Percentiles rank a stretch among this genome's conserved stretches.
These are phyloP conservation scores for Phyllosticta citribraziliensis DNA, from an alignment of 2,329 filamentous ascomycete genomes.

Conservation along the genomic window DNA sequence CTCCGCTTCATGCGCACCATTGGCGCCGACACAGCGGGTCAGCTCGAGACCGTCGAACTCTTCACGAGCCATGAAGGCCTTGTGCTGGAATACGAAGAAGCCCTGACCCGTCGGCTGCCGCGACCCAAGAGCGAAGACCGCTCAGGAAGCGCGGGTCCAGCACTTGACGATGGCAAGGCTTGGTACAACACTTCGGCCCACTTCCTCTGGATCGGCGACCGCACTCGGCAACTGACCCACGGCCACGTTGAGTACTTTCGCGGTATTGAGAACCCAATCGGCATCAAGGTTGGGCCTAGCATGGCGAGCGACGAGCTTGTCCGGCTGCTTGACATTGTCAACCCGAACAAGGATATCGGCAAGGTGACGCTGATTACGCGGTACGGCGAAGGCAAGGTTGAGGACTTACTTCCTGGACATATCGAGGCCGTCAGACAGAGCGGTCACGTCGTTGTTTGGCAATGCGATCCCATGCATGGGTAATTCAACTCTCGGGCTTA, in stretches of 20 bases:
- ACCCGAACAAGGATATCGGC: constrained; percentile 70
- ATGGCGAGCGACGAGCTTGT: constrained; percentile 71
- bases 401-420: constrained; percentile 66
- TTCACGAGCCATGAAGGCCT: constrained; percentile 95
- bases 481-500: constrained; percentile 15
- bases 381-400: constrained; percentile 74
- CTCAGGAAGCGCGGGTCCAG: constrained; percentile 24
- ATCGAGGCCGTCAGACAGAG: constrained; percentile 81
- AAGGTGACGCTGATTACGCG: constrained; percentile 96
- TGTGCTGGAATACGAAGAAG: constrained; percentile 87
- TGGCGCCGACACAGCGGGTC: constrained; percentile 74
- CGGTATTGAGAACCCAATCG: constrained; percentile 89
- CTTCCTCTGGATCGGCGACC: constrained; percentile 97
- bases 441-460: constrained; percentile 76
- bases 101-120: constrained; percentile 66
- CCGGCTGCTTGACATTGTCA: constrained; percentile 70
- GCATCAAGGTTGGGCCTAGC: constrained; percentile 87
- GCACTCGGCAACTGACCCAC: constrained; percentile 84
- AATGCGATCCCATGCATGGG: constrained; percentile 99
- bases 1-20: constrained; percentile 91
- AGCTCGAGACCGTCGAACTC: constrained; percentile 84
- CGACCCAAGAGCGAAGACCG: constrained; percentile 38
- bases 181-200: constrained; percentile 94
- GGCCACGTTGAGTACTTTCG: constrained; percentile 97
- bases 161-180: constrained; percentile 39